phyloP scores from a whole-genome alignment of 2,329 filamentous ascomycete species.

The Monilinia fructigena region DNA sequence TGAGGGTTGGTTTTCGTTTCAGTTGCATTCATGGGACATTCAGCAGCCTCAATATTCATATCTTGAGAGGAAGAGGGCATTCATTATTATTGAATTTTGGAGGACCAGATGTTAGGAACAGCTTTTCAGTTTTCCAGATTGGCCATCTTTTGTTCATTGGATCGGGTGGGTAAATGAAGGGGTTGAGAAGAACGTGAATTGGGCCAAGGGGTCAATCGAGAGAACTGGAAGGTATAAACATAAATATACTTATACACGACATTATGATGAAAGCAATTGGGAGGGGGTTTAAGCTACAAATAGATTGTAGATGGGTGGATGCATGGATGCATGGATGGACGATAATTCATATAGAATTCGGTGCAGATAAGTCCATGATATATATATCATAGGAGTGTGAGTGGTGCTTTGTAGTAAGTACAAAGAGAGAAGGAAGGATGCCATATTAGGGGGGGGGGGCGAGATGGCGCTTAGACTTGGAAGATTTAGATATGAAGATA shows the following conservation, averaged over 20 bases:
- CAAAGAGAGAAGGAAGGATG: background rate
- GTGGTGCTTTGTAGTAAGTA: background rate
- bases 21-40: conserved; percentile 4
- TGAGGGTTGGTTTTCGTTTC: background rate
- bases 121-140: background rate
- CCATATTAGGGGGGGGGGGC: background rate
- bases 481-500: background rate
- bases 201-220: background rate
- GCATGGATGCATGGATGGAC: background rate
- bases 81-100: conserved; percentile 7
- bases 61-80: background rate
- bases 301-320: background rate
- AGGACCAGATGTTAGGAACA: background rate
- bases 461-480: background rate
- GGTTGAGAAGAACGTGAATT: background rate
- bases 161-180: background rate
- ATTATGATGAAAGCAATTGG: background rate
- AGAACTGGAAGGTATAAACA: background rate
- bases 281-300: background rate
- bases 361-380: background rate
- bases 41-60: background rate
- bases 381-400: background rate
- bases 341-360: background rate
- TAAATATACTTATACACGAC: background rate
- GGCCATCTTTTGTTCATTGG: conserved; percentile 1